Conservation (phyloP, 495 filamentous ascomycete genomes). For the Alectoria sarmentosa region DNA sequence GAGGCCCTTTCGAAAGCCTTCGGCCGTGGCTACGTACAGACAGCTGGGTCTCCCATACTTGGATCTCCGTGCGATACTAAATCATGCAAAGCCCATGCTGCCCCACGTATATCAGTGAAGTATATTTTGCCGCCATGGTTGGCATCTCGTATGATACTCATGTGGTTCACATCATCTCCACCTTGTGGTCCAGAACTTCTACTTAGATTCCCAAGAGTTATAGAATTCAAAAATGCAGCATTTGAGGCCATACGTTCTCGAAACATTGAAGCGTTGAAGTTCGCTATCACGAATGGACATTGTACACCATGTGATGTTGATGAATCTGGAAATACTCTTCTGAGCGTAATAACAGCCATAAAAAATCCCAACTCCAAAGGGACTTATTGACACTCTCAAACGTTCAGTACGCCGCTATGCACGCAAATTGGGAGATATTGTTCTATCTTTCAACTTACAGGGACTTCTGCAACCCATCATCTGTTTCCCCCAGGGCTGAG, state of each 20-base stretch:
- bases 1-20: neutral
- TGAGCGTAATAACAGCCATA: neutral
- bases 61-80: neutral
- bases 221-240: neutral
- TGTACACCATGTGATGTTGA: constrained; percentile 2
- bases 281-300: neutral
- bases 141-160: constrained; percentile 4
- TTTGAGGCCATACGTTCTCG: accelerated
- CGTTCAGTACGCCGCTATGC: no score
- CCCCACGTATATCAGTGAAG: neutral
- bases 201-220: constrained; percentile 6
- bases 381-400: no score
- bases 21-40: neutral
- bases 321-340: neutral
- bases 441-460: neutral
- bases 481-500: no score
- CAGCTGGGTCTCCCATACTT: neutral
- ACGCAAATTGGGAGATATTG: neutral
- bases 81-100: neutral
- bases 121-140: constrained; percentile 8
- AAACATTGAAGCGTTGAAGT: neutral
- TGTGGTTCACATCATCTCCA: constrained; percentile 6
- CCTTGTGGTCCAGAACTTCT: constrained; percentile 7
- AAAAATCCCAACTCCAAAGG: no score
- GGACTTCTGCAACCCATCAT: neutral